Percentiles rank a stretch among this genome's conserved stretches.
Conservation (phyloP, 2,329 filamentous ascomycete species). For the Hypoxylon sp. region DNA sequence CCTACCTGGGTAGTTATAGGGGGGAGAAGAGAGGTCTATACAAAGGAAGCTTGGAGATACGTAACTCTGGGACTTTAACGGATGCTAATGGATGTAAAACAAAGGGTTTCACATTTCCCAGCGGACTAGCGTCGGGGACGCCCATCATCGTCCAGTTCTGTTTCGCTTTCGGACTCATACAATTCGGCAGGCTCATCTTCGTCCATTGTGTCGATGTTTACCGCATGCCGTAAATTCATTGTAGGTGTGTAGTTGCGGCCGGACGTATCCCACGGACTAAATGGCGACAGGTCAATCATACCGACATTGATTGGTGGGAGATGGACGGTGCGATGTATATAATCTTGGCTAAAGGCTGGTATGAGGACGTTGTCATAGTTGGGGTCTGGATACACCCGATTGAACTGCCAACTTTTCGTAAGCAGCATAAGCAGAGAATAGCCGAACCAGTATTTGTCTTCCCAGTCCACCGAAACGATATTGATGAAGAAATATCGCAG, state of each 20-base stretch:
- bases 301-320: too few species aligned
- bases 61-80: too few species aligned
- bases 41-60: too few species aligned
- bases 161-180: not conserved
- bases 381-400: not conserved
- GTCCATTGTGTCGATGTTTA: too few species aligned
- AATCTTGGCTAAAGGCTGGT: conserved; percentile 9
- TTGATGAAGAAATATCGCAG: not conserved
- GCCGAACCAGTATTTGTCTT: conserved; percentile 34
- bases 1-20: too few species aligned
- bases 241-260: not conserved
- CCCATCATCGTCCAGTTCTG: not conserved
- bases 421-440: conserved; percentile 27
- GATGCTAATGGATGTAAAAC: too few species aligned
- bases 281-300: conserved; percentile 17
- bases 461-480: not conserved
- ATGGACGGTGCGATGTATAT: too few species aligned
- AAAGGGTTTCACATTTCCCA: too few species aligned
- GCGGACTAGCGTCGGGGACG: too few species aligned
- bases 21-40: too few species aligned
- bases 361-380: not conserved
- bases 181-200: not conserved
- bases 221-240: not conserved
- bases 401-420: conserved; percentile 12
- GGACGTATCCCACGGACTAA: not conserved